phyloP scores from a whole-genome alignment of 2,329 filamentous ascomycete species.

The Cercospora canescens region DNA sequence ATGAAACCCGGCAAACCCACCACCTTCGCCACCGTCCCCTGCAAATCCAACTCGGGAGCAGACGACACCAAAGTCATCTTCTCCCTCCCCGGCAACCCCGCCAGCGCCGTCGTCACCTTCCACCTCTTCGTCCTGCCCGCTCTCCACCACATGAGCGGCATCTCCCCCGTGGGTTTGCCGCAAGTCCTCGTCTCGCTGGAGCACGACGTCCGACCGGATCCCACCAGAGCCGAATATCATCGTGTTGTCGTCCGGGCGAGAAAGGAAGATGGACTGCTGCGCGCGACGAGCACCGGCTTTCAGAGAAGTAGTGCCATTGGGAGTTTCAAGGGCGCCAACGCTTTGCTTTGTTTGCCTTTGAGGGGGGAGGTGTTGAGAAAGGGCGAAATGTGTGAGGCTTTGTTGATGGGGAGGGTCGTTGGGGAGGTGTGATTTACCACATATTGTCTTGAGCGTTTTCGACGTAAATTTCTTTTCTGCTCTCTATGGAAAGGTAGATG shows the following conservation, averaged over 20 bases:
- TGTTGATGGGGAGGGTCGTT: conserved; percentile 67
- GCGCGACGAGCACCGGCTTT: conserved; percentile 79
- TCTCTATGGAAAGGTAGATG: no score
- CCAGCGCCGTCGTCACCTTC: conserved; percentile 87
- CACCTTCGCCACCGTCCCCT: conserved; percentile 86
- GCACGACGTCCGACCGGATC: conserved; percentile 73
- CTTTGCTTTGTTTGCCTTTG: conserved; percentile 72
- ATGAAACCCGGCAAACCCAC: conserved; percentile 99
- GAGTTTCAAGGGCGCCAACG: conserved; percentile 86
- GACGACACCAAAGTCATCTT: conserved; percentile 75
- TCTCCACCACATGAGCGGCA: conserved; percentile 73
- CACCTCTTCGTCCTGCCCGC: conserved; percentile 91
- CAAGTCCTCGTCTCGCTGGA: conserved; percentile 69
- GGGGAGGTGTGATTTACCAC: neutral
- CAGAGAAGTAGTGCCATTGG: conserved; percentile 89
- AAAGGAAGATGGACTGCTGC: conserved; percentile 62
- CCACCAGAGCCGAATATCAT: conserved; percentile 82
- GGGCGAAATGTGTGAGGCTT: conserved; percentile 71
- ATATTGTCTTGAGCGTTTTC: no score
- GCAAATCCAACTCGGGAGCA: conserved; percentile 54
- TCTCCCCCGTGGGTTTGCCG: conserved; percentile 68
- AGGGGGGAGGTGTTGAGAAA: conserved; percentile 65
- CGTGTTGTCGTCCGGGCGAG: conserved; percentile 70
- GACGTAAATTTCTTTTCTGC: no score
- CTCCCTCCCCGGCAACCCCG: conserved; percentile 89